These are phyloP conservation scores for Priceomyces medius DNA, from an alignment of 805 yeast genomes.

Conservation along the genomic window DNA sequence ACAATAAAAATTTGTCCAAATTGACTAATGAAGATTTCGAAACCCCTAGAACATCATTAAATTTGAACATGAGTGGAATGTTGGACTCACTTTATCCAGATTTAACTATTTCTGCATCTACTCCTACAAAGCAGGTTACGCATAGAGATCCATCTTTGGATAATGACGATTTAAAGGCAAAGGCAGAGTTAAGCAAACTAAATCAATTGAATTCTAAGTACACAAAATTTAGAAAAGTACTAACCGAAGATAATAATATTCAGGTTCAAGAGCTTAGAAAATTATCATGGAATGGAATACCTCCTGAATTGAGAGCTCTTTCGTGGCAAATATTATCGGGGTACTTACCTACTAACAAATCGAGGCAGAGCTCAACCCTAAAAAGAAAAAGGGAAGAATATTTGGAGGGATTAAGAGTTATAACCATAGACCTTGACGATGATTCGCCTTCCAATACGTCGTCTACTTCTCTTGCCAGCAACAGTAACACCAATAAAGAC, in stretches of 20 bases:
- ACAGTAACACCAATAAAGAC: constrained; percentile 36
- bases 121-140: neutral
- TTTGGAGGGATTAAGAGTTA: constrained; percentile 66
- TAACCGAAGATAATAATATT: constrained; percentile 51
- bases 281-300: constrained; percentile 93
- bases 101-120: constrained; percentile 22
- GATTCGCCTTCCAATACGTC: constrained; percentile 15
- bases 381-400: constrained; percentile 85
- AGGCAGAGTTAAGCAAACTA: constrained; percentile 52
- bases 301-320: constrained; percentile 72
- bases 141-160: constrained; percentile 32
- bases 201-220: constrained; percentile 63
- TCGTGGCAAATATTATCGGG: constrained; percentile 91
- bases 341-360: constrained; percentile 81
- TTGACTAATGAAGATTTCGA: constrained; percentile 21
- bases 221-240: constrained; percentile 61
- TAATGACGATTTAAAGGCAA: constrained; percentile 37
- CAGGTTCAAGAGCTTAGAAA: constrained; percentile 70
- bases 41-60: constrained; percentile 23
- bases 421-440: constrained; percentile 46
- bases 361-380: constrained; percentile 68
- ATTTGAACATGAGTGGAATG: constrained; percentile 26
- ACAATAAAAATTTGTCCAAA: constrained; percentile 25
- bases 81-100: constrained; percentile 41
- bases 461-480: constrained; percentile 13